Evolutionary conservation across 2,329 filamentous ascomycete genomes (phyloP).

Genomic region (Pseudocercospora eumusae): DNA sequence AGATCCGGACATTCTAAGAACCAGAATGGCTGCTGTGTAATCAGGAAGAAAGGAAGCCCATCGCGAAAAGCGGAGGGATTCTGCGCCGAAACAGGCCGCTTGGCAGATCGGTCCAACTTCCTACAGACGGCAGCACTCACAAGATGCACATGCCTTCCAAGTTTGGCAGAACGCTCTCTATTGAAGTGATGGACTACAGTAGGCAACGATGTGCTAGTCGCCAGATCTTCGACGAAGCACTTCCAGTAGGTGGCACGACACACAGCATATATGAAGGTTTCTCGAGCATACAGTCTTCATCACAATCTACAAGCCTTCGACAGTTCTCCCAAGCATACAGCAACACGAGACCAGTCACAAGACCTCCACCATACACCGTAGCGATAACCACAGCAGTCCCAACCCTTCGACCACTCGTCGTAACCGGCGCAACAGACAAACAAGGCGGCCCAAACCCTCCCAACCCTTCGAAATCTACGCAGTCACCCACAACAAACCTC

Average conservation of each 20-base stretch:
- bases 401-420: constrained; percentile 37
- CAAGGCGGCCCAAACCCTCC: constrained; percentile 45
- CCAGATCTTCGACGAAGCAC: neutral
- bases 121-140: neutral
- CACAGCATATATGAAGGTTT: neutral
- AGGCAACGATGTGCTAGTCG: neutral
- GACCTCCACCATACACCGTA: constrained; percentile 4
- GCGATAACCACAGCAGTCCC: constrained; percentile 8
- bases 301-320: neutral
- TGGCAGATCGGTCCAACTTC: neutral
- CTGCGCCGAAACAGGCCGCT: neutral
- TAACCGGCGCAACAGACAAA: constrained; percentile 51
- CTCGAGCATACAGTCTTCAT: neutral
- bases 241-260: neutral
- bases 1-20: neutral
- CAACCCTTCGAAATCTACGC: constrained; percentile 54
- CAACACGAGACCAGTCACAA: neutral
- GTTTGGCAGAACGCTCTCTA: neutral
- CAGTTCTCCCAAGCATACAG: neutral
- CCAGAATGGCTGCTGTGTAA: neutral
- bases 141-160: neutral
- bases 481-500: constrained; percentile 60
- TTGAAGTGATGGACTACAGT: neutral
- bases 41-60: neutral
- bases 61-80: neutral